Evolutionary conservation across 306 rosid genomes (phyloP).

Genomic region (Astragalus glycyphyllos): DNA sequence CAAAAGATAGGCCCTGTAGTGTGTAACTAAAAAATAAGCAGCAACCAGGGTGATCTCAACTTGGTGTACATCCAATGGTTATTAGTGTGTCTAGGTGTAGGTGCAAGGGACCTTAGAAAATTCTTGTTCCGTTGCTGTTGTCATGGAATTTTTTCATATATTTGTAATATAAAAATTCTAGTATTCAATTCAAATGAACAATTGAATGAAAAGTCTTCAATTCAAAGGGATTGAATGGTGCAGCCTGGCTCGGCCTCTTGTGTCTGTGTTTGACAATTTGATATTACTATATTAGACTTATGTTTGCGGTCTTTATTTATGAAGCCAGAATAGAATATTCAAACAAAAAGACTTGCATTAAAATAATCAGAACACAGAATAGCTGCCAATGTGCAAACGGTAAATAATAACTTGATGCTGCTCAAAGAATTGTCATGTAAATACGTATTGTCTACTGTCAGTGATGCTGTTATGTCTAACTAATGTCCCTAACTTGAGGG

Average conservation of each 20-base stretch:
- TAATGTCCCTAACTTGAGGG: constrained; percentile 6
- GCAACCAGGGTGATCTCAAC: constrained; percentile 28
- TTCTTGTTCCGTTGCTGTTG: constrained; percentile 43
- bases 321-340: not conserved
- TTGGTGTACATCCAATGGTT: constrained; percentile 27
- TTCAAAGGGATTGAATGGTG: constrained; percentile 38
- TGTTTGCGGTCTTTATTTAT: not conserved
- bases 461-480: not conserved
- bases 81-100: constrained; percentile 38
- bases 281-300: not conserved
- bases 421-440: not conserved
- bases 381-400: not conserved
- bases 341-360: constrained; percentile 12
- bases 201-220: constrained; percentile 13
- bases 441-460: not conserved
- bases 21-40: constrained; percentile 25
- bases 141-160: constrained; percentile 44
- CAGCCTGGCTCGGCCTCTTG: not conserved
- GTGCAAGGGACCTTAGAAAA: constrained; percentile 30
- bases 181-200: constrained; percentile 34
- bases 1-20: not conserved
- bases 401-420: not conserved
- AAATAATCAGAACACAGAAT: constrained; percentile 2
- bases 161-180: constrained; percentile 43
- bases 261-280: constrained; percentile 31